Base-by-base conservation (phyloP, 208 protist genomes). In the Trypanosomatidae sp. region DNA sequence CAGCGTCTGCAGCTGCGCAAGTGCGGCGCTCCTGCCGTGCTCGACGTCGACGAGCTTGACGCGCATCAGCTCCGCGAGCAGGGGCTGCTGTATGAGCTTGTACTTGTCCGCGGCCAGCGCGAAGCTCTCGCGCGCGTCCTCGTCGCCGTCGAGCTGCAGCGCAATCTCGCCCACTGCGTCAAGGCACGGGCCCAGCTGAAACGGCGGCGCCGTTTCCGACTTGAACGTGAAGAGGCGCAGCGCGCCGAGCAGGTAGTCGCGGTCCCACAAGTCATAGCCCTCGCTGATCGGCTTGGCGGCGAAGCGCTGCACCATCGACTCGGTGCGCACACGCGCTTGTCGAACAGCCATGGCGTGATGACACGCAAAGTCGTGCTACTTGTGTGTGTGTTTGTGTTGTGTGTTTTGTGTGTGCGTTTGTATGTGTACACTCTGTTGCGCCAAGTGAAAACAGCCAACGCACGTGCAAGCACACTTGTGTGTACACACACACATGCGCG, bases 161-260 rank as follows among this genome's bases (percentile, higher is more conserved):
- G 75, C 66, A 48, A 94, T 79, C 43, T 89, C 72, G 0, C 63
- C 80, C 4, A 84, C 73, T 13, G 81, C 71, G 48, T 94, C 85
- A 38, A 90, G 55, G 58, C 81, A 90, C 13, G 73, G 66, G 6
- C 60, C 85, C 16, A 91, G 53, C 55, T 89, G 74, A 50, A 94
- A 94, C 35, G 85, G 85, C 21, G 76, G 78, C 4, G 78, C 71
- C n/a, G 66, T 68, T 37, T 94, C 85, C 0, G 70, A 60, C 56
- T 94, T 94, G 56, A 89, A 94, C 30, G 77, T 72, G 52, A 94
- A 91, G 28, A 94, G 58, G 22, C 85, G 76, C 41, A 94, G 68
- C 8, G 85, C 80, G 27, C 78, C 81, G 30, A 94, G 62, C 11
- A 72, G 70, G 67, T 94, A 94, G 43, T 79, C 85, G 43, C 72